Evolutionary conservation across 176 grass and related monocot species (phyloP).

Genomic region (Paspalum vaginatum): DNA sequence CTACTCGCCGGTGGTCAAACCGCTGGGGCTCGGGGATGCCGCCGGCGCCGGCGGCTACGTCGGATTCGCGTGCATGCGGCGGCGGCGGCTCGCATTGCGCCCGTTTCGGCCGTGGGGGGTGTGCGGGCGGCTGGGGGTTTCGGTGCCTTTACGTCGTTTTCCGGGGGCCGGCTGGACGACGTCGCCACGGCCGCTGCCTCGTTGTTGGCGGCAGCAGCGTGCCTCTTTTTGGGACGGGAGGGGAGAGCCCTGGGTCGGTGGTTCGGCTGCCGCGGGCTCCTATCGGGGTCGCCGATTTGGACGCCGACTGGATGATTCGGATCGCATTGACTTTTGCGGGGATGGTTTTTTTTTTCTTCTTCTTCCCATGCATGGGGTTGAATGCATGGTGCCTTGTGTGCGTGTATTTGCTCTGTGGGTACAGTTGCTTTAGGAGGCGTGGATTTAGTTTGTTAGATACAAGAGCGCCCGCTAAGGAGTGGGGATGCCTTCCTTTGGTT

Average conservation of each 20-base stretch:
- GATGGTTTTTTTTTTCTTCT: background rate
- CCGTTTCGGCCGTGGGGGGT: background rate
- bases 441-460: too few species aligned
- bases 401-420: too few species aligned
- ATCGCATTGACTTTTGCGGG: background rate
- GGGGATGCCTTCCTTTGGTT: too few species aligned
- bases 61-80: constrained; percentile 46
- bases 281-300: background rate
- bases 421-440: too few species aligned
- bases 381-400: too few species aligned
- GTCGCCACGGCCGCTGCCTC: constrained; percentile 31
- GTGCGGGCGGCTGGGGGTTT: background rate
- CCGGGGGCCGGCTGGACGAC: background rate
- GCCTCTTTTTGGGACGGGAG: constrained; percentile 14
- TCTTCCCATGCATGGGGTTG: background rate
- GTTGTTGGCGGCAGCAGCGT: background rate
- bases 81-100: constrained; percentile 38
- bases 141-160: constrained; percentile 49
- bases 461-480: too few species aligned
- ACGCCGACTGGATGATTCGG: background rate
- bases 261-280: background rate
- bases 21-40: too few species aligned
- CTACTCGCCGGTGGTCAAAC: too few species aligned
- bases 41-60: background rate
- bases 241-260: background rate